Evolutionary conservation across 305 asterid genomes (phyloP).

Genomic region (Solanum hybrid): DNA sequence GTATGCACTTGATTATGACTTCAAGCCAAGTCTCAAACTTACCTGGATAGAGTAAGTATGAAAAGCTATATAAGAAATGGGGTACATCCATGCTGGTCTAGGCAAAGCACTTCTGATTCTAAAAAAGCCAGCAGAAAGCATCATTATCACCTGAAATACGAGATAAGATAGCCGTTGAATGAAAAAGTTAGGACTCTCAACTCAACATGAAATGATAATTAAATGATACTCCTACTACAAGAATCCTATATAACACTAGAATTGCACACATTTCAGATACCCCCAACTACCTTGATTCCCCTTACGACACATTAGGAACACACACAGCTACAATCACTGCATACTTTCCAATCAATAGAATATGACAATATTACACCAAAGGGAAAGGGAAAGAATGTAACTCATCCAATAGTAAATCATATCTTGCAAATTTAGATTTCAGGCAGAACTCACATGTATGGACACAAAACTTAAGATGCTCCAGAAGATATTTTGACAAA

Average conservation of each 20-base stretch:
- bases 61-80: slow-evolving; percentile 75
- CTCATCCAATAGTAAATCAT: neutral
- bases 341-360: neutral
- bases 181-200: neutral
- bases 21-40: slow-evolving; percentile 16
- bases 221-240: neutral
- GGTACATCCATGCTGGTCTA: slow-evolving; percentile 82
- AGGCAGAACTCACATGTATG: slow-evolving; percentile 58
- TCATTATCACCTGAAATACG: slow-evolving; percentile 65
- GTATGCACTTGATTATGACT: neutral
- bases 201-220: neutral
- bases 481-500: slow-evolving; percentile 67
- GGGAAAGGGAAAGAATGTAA: neutral
- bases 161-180: neutral
- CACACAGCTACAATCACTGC: neutral
- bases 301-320: neutral
- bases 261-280: neutral
- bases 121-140: slow-evolving; percentile 87
- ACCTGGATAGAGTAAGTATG: slow-evolving; percentile 92
- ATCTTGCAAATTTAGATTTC: neutral
- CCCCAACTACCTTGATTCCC: neutral
- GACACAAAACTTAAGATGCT: slow-evolving; percentile 56
- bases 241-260: neutral
- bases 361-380: neutral
- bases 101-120: slow-evolving; percentile 82